A percentile compares a stretch with the other conserved stretches of the same genome.
phyloP scores from a whole-genome alignment of 371 early-diverging fungal species.

The Sporodiniella umbellata region DNA sequence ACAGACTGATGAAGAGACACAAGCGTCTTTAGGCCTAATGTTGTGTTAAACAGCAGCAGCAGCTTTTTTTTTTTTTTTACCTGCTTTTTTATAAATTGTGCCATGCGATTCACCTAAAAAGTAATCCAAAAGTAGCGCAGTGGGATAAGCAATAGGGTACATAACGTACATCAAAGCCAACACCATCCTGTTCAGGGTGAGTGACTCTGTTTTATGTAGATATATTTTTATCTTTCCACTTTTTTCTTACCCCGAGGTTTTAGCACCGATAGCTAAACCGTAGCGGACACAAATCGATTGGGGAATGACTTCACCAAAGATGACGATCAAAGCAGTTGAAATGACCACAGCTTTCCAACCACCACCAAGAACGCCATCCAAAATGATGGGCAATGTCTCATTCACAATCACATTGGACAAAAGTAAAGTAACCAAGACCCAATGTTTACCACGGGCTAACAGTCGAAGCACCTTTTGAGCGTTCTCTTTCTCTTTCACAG shows the following conservation, averaged over 20 bases:
- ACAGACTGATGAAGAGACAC: conserved; percentile 86
- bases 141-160: conserved; percentile 80
- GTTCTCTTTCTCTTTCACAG: conserved; percentile 56
- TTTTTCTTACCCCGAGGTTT: conserved; percentile 49
- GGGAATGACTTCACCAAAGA: conserved; percentile 83
- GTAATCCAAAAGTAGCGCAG: conserved; percentile 73
- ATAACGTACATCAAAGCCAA: conserved; percentile 61
- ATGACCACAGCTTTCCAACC: conserved; percentile 86
- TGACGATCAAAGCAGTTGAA: conserved; percentile 84
- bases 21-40: conserved; percentile 76
- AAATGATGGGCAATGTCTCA: conserved; percentile 92
- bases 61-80: background rate
- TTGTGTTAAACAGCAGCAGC: background rate
- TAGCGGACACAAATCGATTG: conserved; percentile 61
- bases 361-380: conserved; percentile 77
- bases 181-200: conserved; percentile 39
- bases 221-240: background rate
- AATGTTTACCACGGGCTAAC: conserved; percentile 72
- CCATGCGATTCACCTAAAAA: conserved; percentile 83
- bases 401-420: conserved; percentile 92
- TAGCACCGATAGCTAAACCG: conserved; percentile 82
- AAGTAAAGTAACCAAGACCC: conserved; percentile 87
- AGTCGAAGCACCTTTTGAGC: conserved; percentile 70
- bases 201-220: background rate
- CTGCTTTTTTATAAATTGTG: conserved; percentile 74